Evolutionary conservation across 768 basidiomycete species (phyloP).

Genomic region (Lactarius evosmus): DNA sequence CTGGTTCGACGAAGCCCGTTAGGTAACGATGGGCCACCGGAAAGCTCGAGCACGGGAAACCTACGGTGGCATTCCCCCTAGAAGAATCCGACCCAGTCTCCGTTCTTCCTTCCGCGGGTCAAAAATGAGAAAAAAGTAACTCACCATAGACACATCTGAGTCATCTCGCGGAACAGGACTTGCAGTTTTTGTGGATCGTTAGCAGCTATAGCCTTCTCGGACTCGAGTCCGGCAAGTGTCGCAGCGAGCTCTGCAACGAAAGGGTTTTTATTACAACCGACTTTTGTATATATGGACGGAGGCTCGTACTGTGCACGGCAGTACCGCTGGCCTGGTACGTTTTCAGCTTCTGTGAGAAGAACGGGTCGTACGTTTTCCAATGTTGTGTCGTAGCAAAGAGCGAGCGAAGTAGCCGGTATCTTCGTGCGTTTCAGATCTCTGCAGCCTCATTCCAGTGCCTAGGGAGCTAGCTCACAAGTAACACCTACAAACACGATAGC

Average conservation of each 20-base stretch:
- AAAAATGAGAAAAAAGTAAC: neutral
- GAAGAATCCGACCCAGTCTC: neutral
- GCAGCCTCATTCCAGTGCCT: neutral
- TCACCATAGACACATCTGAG: constrained; percentile 86
- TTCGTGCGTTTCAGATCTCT: constrained; percentile 32
- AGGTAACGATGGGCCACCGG: neutral
- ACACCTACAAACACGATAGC: constrained; percentile 45
- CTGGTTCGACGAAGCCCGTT: constrained; percentile 37
- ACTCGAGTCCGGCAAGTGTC: constrained; percentile 64
- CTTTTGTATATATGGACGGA: neutral
- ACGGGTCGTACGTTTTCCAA: constrained; percentile 83
- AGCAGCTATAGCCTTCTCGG: constrained; percentile 43
- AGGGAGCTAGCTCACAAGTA: constrained; percentile 51
- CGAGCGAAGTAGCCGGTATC: constrained; percentile 80
- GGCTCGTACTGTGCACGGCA: constrained; percentile 70
- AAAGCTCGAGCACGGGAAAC: constrained; percentile 24
- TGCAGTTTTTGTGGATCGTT: constrained; percentile 53
- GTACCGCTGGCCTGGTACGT: constrained; percentile 76
- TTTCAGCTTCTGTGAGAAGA: constrained; percentile 70
- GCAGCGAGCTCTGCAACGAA: constrained; percentile 59
- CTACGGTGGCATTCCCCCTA: constrained; percentile 93
- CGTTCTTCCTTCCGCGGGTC: neutral
- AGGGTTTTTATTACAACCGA: neutral
- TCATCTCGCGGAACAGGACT: constrained; percentile 76
- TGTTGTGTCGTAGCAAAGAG: constrained; percentile 62